These are phyloP conservation scores for Hyaloperonospora brassicae DNA, from an alignment of 352 stramenopile species.

Conservation along the genomic window DNA sequence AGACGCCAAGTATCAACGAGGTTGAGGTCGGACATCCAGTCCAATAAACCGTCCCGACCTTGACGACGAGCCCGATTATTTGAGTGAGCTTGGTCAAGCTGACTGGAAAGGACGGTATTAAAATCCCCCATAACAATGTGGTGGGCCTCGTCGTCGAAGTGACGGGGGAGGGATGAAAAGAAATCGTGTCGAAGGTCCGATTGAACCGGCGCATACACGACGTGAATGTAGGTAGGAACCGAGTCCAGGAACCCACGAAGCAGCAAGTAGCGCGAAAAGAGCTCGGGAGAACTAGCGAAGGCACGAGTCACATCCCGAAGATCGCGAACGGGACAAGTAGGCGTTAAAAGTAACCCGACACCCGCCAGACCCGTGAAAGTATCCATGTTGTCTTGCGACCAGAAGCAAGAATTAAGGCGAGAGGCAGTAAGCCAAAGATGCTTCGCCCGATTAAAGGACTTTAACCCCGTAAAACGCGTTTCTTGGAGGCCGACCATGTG, in stretches of 20 bases:
- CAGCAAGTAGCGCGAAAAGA: conserved; percentile 7
- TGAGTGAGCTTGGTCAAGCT: background rate
- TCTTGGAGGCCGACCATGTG: conserved; percentile 4
- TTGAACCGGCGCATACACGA: conserved; percentile 8
- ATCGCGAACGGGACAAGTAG: background rate
- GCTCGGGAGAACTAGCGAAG: background rate
- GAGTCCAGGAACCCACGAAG: background rate
- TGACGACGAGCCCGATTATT: background rate
- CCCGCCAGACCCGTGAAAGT: conserved; percentile 1
- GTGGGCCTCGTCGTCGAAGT: background rate
- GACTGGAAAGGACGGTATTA: background rate
- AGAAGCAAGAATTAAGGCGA: conserved; percentile 9
- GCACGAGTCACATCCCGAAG: conserved; percentile 2
- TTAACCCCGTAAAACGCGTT: conserved; percentile 1
- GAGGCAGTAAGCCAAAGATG: conserved; percentile 5
- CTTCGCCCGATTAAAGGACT: conserved; percentile 4
- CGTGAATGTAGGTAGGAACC: conserved; percentile 6
- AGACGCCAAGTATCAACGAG: background rate
- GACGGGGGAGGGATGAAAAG: background rate
- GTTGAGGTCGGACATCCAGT: background rate
- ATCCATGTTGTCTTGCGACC: conserved; percentile 13
- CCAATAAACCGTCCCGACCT: background rate
- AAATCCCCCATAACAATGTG: background rate
- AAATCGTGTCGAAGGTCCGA: background rate
- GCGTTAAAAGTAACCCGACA: conserved; percentile 6